These are phyloP conservation scores for Lagenaria siceraria DNA, from an alignment of 306 rosid species.

Conservation along the genomic window DNA sequence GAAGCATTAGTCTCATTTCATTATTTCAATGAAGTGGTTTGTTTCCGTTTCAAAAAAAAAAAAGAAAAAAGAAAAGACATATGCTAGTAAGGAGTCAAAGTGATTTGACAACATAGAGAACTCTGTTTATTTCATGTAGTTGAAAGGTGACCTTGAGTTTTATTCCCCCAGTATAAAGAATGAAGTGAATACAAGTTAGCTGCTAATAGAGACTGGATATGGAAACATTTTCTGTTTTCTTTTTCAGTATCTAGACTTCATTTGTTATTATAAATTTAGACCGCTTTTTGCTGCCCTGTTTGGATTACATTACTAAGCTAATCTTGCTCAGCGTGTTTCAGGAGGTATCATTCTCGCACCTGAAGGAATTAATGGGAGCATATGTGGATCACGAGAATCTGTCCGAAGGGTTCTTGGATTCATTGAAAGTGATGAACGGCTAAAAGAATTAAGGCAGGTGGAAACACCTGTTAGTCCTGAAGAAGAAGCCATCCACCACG, in stretches of 20 bases:
- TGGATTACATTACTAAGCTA: slow-evolving; percentile 40
- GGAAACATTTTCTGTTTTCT: neutral
- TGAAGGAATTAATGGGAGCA: slow-evolving; percentile 93
- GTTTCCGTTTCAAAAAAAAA: no score
- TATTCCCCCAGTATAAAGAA: neutral
- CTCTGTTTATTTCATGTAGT: neutral
- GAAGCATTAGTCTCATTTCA: no score
- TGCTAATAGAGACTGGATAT: neutral
- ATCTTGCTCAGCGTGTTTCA: slow-evolving; percentile 80
- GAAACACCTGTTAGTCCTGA: slow-evolving; percentile 89
- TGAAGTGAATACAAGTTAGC: neutral
- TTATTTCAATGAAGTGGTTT: no score
- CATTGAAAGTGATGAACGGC: slow-evolving; percentile 47
- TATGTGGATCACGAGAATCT: slow-evolving; percentile 63
- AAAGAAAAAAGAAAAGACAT: no score
- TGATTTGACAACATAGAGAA: neutral
- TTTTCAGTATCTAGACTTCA: neutral
- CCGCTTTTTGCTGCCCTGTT: neutral
- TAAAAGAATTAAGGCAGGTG: slow-evolving; percentile 53
- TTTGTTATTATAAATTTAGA: neutral
- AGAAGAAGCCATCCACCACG: slow-evolving; percentile 89
- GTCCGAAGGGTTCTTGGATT: slow-evolving; percentile 67
- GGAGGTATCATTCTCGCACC: slow-evolving; percentile 90
- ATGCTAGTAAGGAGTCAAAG: neutral
- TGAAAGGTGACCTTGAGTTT: neutral